Evolutionary conservation across 371 early-diverging fungal species (phyloP), one percentile per base, ranked within the genome.

Genomic region (Haplosporangium sp.): DNA sequence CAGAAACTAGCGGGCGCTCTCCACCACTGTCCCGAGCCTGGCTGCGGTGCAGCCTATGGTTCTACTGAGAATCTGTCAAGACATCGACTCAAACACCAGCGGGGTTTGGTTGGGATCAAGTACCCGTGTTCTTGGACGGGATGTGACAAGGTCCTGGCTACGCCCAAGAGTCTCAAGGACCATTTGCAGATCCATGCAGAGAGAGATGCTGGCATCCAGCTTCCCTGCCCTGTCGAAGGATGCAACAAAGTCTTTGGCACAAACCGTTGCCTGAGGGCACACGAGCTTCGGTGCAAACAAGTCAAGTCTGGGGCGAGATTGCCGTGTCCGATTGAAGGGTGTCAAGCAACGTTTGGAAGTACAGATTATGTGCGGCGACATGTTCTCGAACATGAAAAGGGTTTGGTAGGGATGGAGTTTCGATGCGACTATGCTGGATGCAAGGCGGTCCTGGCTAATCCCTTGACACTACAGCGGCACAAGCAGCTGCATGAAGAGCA

Each of bases 321-420:
- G 14, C 66, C 69, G 6, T 75, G 76, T 37, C 76, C 76, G 2
- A 50, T 75, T 38, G 66, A 64, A 20, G 76, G 58, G 3, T 75
- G 76, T 63, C 54, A 55, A 9, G 61, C 70, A 6, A 75, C 69
- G 12, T 75, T 75, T 52, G 76, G 76, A 11, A 75, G 76, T 50
- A 66, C 76, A 23, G 76, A 75, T 23, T 75, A 75, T 62, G 76
- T 75, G 29, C 70, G 76, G 9, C 76, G 76, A 36, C 76, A 75
- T 51, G 76, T 75, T n/a, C 63, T 75, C 14, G 76, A 75, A 55
- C 76, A 75, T 42, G 76, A 75, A 55, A 75, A 75, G 51, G 76
- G 76, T 6, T 21, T 75, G 53, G 62, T 75, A n/a, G 76, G 76
- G 9, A 58, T 75, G 48, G 70, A 64, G 57, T 75, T 75, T 45